Evolutionary conservation across 192 early-diverging fungal genomes (phyloP).

Genomic region (Entomortierella beljakovae): DNA sequence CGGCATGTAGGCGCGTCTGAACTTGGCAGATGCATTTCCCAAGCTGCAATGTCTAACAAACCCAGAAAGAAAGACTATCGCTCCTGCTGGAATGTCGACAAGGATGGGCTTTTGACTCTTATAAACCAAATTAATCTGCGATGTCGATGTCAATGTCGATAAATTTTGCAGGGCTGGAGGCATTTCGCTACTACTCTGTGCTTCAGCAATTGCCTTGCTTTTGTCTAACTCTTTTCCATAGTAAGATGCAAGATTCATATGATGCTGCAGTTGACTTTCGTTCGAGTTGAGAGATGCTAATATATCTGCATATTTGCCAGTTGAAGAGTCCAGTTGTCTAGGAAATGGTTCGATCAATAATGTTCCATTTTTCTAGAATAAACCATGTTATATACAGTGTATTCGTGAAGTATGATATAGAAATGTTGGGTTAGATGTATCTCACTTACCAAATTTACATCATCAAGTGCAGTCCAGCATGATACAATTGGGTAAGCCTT

Average conservation of each 20-base stretch:
- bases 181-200: not conserved
- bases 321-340: not conserved
- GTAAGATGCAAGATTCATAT: slow-evolving; percentile 5
- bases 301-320: not conserved
- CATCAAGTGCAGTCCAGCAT: slow-evolving; percentile 45
- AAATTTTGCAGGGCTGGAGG: not conserved
- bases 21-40: slow-evolving; percentile 27
- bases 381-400: too few relatives aligned
- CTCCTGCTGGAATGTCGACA: slow-evolving; percentile 37
- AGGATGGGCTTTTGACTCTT: slow-evolving; percentile 21
- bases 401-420: not conserved
- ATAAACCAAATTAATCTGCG: not conserved
- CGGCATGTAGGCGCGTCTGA: slow-evolving; percentile 47
- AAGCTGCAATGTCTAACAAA: slow-evolving; percentile 51
- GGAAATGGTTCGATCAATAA: slow-evolving; percentile 45
- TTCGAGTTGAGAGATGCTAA: not conserved
- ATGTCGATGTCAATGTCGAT: not conserved
- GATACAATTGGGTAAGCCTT: slow-evolving; percentile 20
- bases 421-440: too few relatives aligned
- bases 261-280: slow-evolving; percentile 13
- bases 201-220: not conserved
- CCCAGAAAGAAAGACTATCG: slow-evolving; percentile 42
- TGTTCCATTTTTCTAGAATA: slow-evolving; percentile 32
- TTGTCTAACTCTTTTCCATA: slow-evolving; percentile 13
- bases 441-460: slow-evolving; percentile 31